Conservation (phyloP, 139 green algal genomes). For the Gonium pectorale region DNA sequence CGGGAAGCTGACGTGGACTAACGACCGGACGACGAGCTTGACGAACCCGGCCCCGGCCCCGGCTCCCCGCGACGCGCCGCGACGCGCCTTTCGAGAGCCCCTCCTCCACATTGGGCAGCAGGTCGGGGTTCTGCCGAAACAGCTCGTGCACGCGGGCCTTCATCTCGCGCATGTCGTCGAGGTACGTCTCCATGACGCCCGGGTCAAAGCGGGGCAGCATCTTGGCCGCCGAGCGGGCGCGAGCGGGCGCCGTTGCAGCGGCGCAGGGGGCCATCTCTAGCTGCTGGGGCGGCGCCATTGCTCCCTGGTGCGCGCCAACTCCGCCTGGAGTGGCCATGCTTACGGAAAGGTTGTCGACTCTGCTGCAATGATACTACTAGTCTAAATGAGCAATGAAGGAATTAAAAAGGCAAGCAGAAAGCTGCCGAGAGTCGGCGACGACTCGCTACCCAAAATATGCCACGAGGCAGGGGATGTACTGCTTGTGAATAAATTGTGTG, state of each 20-base stretch:
- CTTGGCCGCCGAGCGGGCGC: not conserved
- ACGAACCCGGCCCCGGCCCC: too few relatives aligned
- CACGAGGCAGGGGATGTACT: too few relatives aligned
- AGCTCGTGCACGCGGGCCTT: constrained; percentile 58
- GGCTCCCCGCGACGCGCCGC: too few relatives aligned
- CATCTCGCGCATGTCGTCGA: constrained; percentile 45
- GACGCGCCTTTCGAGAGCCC: constrained; percentile 81
- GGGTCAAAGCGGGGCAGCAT: constrained; percentile 48
- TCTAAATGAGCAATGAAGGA: too few relatives aligned
- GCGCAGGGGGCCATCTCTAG: constrained; percentile 9
- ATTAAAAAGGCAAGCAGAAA: too few relatives aligned
- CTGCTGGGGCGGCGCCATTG: not conserved
- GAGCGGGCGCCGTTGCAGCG: not conserved
- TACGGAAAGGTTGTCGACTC: not conserved
- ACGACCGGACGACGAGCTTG: too few relatives aligned
- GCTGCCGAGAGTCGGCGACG: too few relatives aligned
- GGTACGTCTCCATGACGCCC: constrained; percentile 31
- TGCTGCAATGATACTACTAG: too few relatives aligned
- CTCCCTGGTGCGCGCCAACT: not conserved
- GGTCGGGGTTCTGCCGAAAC: constrained; percentile 78
- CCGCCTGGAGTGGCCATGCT: not conserved
- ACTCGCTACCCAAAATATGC: too few relatives aligned
- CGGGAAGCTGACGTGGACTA: too few relatives aligned
- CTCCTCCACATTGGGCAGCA: constrained; percentile 78
- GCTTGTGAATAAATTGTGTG: too few relatives aligned